phyloP scores from a whole-genome alignment of 306 rosid genomes.

The Neltuma alba region DNA sequence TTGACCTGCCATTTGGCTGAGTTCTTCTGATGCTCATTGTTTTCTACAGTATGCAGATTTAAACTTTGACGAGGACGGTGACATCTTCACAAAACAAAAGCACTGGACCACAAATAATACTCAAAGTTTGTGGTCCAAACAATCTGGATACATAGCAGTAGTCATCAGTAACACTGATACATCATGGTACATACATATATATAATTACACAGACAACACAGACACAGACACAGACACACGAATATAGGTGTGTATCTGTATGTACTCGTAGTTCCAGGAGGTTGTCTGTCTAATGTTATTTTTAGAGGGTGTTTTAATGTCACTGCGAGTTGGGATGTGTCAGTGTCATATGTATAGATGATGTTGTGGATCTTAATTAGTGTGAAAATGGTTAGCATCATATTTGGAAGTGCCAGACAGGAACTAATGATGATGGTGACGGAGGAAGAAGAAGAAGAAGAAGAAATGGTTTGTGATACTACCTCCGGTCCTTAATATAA shows the following conservation, averaged over 20 bases:
- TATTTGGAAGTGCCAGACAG: constrained; percentile 18
- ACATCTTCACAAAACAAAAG: background rate
- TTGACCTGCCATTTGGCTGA: background rate
- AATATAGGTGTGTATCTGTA: too few relatives aligned
- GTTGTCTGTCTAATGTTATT: background rate
- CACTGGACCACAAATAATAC: background rate
- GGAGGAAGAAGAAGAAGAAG: background rate
- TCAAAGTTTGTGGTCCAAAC: constrained; percentile 1
- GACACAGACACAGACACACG: too few relatives aligned
- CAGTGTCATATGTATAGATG: background rate
- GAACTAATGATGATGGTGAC: constrained; percentile 11
- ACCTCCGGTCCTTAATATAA: too few relatives aligned
- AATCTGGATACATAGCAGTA: background rate
- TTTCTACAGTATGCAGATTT: too few relatives aligned
- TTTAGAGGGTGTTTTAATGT: background rate
- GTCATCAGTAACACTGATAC: background rate
- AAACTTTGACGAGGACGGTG: background rate
- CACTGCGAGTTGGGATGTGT: background rate
- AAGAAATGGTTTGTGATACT: too few relatives aligned
- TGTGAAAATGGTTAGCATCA: background rate
- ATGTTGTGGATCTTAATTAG: too few relatives aligned
- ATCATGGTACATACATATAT: background rate
- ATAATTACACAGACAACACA: too few relatives aligned
- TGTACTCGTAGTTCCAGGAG: too few relatives aligned
- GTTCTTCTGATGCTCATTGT: background rate